These are phyloP conservation scores for Xanthoconium separans DNA, from an alignment of 1,284 basidiomycete genomes.

Conservation along the genomic window DNA sequence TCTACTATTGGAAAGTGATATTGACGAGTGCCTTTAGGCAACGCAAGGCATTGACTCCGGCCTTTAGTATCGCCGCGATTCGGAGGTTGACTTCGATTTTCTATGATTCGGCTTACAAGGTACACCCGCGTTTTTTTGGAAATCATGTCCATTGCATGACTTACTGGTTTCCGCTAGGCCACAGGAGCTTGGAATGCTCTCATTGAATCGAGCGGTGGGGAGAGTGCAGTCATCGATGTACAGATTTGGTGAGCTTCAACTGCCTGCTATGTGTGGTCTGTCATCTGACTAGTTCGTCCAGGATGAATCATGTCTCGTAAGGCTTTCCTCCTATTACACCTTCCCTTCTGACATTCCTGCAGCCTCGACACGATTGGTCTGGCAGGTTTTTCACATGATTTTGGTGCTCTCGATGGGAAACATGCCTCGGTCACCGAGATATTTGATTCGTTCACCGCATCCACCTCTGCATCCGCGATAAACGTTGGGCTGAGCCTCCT, in stretches of 20 bases:
- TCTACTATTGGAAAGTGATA: background rate
- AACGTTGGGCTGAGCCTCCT: conserved; percentile 39
- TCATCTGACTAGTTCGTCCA: conserved; percentile 8
- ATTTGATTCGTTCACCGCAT: conserved; percentile 37
- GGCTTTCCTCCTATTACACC: conserved; percentile 1
- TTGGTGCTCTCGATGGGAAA: conserved; percentile 38
- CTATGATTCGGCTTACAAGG: conserved; percentile 48
- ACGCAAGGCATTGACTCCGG: conserved; percentile 26
- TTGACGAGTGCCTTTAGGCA: conserved; percentile 32
- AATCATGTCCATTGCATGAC: background rate
- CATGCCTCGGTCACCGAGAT: conserved; percentile 42
- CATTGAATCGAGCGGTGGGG: conserved; percentile 37
- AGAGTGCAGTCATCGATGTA: conserved; percentile 46
- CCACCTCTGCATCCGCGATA: conserved; percentile 23
- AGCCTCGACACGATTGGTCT: conserved; percentile 34
- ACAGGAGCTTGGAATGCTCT: conserved; percentile 50
- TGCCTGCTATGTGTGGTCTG: background rate
- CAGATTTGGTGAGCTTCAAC: conserved; percentile 31
- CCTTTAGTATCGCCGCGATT: conserved; percentile 9
- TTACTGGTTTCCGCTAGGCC: conserved; percentile 26
- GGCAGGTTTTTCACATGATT: conserved; percentile 50
- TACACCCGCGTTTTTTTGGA: conserved; percentile 12
- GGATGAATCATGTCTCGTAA: conserved; percentile 52
- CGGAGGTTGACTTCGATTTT: conserved; percentile 16
- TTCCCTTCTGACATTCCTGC: conserved; percentile 15